Conservation (phyloP, 352 stramenopile genomes). For the Phytophthora vignae region DNA sequence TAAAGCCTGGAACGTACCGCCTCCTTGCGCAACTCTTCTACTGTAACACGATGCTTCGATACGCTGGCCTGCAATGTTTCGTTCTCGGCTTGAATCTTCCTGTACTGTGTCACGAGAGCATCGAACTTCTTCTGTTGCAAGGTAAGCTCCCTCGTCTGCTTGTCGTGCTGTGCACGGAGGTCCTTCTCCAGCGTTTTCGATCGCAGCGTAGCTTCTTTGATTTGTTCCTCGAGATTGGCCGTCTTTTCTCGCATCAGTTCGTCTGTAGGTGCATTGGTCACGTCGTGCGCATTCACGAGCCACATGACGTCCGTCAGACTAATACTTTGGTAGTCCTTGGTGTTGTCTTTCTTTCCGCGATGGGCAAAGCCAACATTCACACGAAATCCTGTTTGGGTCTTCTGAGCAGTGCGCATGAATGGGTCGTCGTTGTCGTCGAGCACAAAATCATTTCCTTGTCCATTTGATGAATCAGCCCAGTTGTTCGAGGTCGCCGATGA, state of each 20-base stretch:
- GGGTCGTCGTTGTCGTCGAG: slow-evolving; percentile 82
- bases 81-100: slow-evolving; percentile 86
- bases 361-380: slow-evolving; percentile 89
- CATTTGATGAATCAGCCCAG: slow-evolving; percentile 54
- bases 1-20: slow-evolving; percentile 53
- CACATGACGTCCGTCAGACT: slow-evolving; percentile 83
- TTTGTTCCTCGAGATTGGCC: slow-evolving; percentile 89
- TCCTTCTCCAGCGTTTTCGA: slow-evolving; percentile 78
- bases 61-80: slow-evolving; percentile 78
- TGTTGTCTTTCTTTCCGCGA: slow-evolving; percentile 86
- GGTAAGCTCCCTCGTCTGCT: slow-evolving; percentile 75
- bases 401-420: slow-evolving; percentile 87
- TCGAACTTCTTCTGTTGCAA: slow-evolving; percentile 86
- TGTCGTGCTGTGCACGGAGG: slow-evolving; percentile 75
- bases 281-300: slow-evolving; percentile 85
- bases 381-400: slow-evolving; percentile 87
- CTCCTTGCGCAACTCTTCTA: slow-evolving; percentile 85
- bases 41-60: slow-evolving; percentile 61
- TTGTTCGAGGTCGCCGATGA: slow-evolving; percentile 56
- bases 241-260: slow-evolving; percentile 90
- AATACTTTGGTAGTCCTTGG: slow-evolving; percentile 91
- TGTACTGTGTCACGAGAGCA: slow-evolving; percentile 79
- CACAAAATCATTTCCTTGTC: slow-evolving; percentile 44
- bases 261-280: slow-evolving; percentile 76
- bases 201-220: slow-evolving; percentile 82